Base-by-base conservation (phyloP, 1,139 yeast species). In the Debaryomyces udenii region DNA sequence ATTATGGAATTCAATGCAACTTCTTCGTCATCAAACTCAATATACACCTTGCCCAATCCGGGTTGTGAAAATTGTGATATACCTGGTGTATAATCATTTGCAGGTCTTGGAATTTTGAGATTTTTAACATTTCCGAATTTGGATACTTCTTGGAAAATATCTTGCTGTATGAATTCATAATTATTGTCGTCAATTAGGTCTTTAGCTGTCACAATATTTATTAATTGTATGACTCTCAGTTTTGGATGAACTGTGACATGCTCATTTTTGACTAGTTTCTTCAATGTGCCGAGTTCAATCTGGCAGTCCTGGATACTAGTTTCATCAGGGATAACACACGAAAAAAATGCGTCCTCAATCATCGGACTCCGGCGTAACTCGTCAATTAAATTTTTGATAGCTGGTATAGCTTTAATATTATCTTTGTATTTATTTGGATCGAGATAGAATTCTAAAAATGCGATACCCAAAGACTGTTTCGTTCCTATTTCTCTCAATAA, bases 31-130 rank as follows among this genome's bases (percentile, higher is more conserved):
- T 69, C 74, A 60, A 84, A 89, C 59, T 84, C 82, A 29, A 87
- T 78, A 57, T 73, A 89, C 0, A 87, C 73, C 50, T 80, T 83
- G 0, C 96, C 96, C 30, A 84, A 76, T 3, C 88, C 89, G 1
- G 81, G 77, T 29, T 70, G 69, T 14, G 66, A 55, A 51, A 74
- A 62, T 57, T 80, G 72, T 48, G 64, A 62, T 26, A 70, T 52
- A 0, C 74, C 76, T 2, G 76, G 74, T 0, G 69, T 61, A 38
- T 57, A 76, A 31, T 76, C 81, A 22, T 72, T 70, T 2, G 74
- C 73, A 0, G 93, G 93, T 48, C 78, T 69, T 0, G 94, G 91
- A n/a, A 89, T 78, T 45, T 73, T 74, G 3, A 88, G 63, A 4
- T 78, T 69, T 10, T 64, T 62, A 5, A 86, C 79, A 4, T 59